These are phyloP conservation scores for Colletotrichum spaethianum DNA, from an alignment of 2,329 filamentous ascomycete genomes.

Conservation along the genomic window DNA sequence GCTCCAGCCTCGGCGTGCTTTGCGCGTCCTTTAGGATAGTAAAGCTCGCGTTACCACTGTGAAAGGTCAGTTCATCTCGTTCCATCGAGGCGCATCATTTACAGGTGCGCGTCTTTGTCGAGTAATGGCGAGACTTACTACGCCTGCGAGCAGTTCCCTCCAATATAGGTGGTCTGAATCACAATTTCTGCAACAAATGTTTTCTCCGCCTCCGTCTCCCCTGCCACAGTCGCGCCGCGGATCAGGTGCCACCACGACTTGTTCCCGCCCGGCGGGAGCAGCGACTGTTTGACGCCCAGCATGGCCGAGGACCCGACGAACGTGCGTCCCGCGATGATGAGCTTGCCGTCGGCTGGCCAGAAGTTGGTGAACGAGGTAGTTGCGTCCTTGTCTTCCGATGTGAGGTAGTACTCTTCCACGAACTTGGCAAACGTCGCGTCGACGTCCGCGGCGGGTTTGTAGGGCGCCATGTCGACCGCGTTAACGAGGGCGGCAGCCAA, in stretches of 20 bases:
- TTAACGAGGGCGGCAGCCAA: not conserved
- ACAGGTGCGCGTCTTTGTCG: too few relatives aligned
- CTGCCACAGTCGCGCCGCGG: constrained; percentile 24
- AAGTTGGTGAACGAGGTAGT: constrained; percentile 31
- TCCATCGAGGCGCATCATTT: too few relatives aligned
- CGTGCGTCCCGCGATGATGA: constrained; percentile 10
- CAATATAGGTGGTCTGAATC: constrained; percentile 28
- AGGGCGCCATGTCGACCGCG: constrained; percentile 29
- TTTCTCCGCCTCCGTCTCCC: constrained; percentile 13
- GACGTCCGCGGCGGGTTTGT: constrained; percentile 18
- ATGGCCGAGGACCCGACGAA: constrained; percentile 16
- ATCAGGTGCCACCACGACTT: constrained; percentile 35
- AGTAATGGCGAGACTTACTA: constrained; percentile 19
- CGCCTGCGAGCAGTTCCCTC: constrained; percentile 23
- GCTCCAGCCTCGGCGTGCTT: constrained; percentile 13
- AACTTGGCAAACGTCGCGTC: constrained; percentile 14
- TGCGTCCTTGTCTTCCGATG: constrained; percentile 19
- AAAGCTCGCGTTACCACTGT: constrained; percentile 31
- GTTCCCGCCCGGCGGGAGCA: constrained; percentile 22
- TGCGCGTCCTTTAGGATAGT: constrained; percentile 20
- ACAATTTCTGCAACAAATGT: constrained; percentile 30
- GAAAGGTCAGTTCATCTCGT: not conserved
- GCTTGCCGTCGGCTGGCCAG: constrained; percentile 23
- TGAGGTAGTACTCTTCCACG: constrained; percentile 26
- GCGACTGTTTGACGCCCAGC: constrained; percentile 28